These are phyloP conservation scores for Batrachochytrium dendrobatidis DNA, from an alignment of 371 early-diverging fungal genomes.

Conservation along the genomic window DNA sequence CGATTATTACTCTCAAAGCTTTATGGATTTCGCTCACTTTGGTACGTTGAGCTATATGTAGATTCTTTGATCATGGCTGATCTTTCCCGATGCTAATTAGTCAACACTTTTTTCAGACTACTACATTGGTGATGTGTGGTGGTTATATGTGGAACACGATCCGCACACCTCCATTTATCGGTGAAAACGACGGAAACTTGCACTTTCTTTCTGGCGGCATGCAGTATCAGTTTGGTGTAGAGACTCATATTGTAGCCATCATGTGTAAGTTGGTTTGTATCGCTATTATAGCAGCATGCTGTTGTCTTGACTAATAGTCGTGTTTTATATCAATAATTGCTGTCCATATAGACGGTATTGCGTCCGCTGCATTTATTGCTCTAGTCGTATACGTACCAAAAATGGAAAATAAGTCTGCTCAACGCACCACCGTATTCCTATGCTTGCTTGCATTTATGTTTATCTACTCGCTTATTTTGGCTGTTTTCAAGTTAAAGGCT, in stretches of 20 bases:
- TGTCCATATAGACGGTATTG: slow-evolving; percentile 45
- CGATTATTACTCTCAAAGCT: slow-evolving; percentile 48
- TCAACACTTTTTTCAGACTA: too few species aligned
- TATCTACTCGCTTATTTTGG: slow-evolving; percentile 56
- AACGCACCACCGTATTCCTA: slow-evolving; percentile 51
- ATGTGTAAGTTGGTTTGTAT: slow-evolving; percentile 54
- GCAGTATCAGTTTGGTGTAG: slow-evolving; percentile 68
- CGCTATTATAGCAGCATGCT: not conserved
- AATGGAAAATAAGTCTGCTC: slow-evolving; percentile 27
- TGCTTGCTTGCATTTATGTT: slow-evolving; percentile 47
- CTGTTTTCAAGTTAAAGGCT: slow-evolving; percentile 64
- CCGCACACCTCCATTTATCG: slow-evolving; percentile 64
- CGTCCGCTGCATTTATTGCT: slow-evolving; percentile 43
- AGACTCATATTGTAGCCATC: slow-evolving; percentile 66
- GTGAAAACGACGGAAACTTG: slow-evolving; percentile 49
- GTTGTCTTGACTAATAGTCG: not conserved
- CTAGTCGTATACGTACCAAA: slow-evolving; percentile 39
- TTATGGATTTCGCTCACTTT: slow-evolving; percentile 53
- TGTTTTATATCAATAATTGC: not conserved
- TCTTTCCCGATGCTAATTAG: too few species aligned
- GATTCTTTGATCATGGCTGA: too few species aligned
- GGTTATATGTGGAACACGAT: slow-evolving; percentile 90
- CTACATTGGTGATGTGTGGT: slow-evolving; percentile 68
- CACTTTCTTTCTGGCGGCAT: slow-evolving; percentile 65
- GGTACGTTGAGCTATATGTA: slow-evolving; percentile 23